These are phyloP conservation scores for Austroboletus eburneus DNA, from an alignment of 768 basidiomycete genomes.

Conservation along the genomic window DNA sequence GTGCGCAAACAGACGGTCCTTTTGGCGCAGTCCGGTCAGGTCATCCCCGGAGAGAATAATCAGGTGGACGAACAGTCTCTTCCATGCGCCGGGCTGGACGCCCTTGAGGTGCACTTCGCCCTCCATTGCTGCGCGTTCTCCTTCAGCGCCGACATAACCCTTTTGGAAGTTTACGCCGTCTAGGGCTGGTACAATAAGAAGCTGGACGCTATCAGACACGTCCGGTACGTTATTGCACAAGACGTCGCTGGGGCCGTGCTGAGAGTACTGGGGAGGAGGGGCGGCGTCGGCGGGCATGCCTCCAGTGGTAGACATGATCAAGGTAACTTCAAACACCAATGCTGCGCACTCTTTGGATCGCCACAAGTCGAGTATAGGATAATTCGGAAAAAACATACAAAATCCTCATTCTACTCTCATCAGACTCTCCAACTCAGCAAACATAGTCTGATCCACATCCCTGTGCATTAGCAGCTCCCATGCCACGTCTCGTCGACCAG, in stretches of 20 bases:
- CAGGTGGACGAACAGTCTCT: slow-evolving; percentile 58
- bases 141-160: slow-evolving; percentile 81
- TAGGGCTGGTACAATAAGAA: slow-evolving; percentile 69
- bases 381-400: not conserved
- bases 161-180: slow-evolving; percentile 78
- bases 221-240: slow-evolving; percentile 17
- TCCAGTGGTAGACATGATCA: slow-evolving; percentile 1
- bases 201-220: slow-evolving; percentile 44
- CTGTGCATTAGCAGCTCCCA: slow-evolving; percentile 70
- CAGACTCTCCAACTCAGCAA: slow-evolving; percentile 76
- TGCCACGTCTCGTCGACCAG: slow-evolving; percentile 64
- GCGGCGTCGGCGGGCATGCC: slow-evolving; percentile 37
- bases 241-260: slow-evolving; percentile 34
- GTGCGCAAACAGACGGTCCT: slow-evolving; percentile 67
- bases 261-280: slow-evolving; percentile 62
- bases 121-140: slow-evolving; percentile 77
- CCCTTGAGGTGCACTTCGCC: slow-evolving; percentile 87
- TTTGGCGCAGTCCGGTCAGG: slow-evolving; percentile 13
- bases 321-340: not conserved
- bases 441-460: slow-evolving; percentile 72
- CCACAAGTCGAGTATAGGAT: slow-evolving; percentile 4
- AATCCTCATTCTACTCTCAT: slow-evolving; percentile 54
- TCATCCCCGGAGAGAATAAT: slow-evolving; percentile 10
- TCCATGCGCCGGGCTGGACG: slow-evolving; percentile 52
- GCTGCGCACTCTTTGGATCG: slow-evolving; percentile 2